Base-by-base conservation (phyloP, 257 asterid genomes). In the Rehmannia glutinosa region DNA sequence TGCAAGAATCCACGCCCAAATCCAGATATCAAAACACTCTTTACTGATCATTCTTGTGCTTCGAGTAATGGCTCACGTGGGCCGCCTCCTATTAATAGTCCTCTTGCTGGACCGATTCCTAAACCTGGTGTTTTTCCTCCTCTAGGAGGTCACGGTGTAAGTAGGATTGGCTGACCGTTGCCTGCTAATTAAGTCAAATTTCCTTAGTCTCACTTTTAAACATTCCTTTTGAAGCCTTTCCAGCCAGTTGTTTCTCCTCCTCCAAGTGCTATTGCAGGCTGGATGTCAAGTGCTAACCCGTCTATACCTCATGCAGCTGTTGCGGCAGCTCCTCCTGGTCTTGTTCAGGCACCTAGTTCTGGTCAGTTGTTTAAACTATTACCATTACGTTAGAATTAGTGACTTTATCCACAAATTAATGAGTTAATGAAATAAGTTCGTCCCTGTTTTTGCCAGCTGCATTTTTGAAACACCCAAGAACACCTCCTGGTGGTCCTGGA, bases 1-100 rank as follows among this genome's bases (percentile, higher is more conserved):
- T 92, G 98, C 84, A 92, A 92, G 91, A 92, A 89, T 67, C 98
- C 98, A 38, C 95, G 95, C 16, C 87, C 96, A 51, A 92, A 89
- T 64, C 98, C 97, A 53, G 98, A 92, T 77, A 92, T 92, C 70
- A 89, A 92, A 81, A 92, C 98, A 53, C 89, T 89, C 57, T 89
- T 92, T 77, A 80, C 84, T 6, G 97, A 92, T 78, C 98, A 92
- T 75, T 75, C 91, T 16, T 92, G 98, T 74, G 79, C 91, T 55
- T 74, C 96, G 51, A 83, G 81, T 77, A 91, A 91, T 51, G 97
- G 96, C 27, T 43, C 91, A 13, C 95, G 89, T 24, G 86, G 76
- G 45, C 91, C 90, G 8, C 84, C 95, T 71, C 91, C 96, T 68
- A 71, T 54, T 53, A 91, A 86, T 77, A 60, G 77, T 62, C 83